A percentile compares a stretch with the other conserved stretches of the same genome.
Conservation (phyloP, 768 basidiomycete genomes). For the Lyophyllum shimeji region DNA sequence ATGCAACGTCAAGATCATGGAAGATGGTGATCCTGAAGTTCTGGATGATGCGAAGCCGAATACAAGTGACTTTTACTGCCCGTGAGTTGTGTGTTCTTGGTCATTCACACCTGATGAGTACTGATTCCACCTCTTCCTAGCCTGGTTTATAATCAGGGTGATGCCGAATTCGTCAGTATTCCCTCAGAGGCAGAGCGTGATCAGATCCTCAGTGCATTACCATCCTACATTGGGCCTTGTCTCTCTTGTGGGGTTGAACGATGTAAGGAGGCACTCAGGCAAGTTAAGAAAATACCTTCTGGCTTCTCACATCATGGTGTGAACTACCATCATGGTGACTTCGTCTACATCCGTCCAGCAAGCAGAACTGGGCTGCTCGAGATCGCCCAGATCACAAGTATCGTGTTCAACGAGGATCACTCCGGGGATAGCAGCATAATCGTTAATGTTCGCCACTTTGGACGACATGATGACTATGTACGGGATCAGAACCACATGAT, state of each 20-base stretch:
- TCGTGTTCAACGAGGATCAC: constrained; percentile 25
- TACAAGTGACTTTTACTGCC: constrained; percentile 54
- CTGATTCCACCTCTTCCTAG: constrained; percentile 29
- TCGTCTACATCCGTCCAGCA: constrained; percentile 51
- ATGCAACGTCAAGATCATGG: constrained; percentile 48
- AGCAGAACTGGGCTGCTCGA: constrained; percentile 32
- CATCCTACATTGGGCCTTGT: constrained; percentile 37
- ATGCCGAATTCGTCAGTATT: constrained; percentile 46
- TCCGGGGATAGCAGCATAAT: constrained; percentile 14
- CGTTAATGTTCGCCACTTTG: constrained; percentile 41
- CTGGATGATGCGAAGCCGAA: constrained; percentile 37
- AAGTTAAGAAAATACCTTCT: constrained; percentile 26
- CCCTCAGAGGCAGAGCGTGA: constrained; percentile 31
- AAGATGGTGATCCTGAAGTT: constrained; percentile 43
- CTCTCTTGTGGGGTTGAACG: constrained; percentile 44
- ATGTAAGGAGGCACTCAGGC: constrained; percentile 21
- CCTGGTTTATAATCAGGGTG: constrained; percentile 48
- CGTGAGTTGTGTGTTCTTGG: constrained; percentile 34
- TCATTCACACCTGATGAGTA: neutral
- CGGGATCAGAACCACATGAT: constrained; percentile 9
- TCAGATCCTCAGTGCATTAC: constrained; percentile 27
- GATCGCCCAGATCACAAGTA: constrained; percentile 55
- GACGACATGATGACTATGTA: constrained; percentile 43
- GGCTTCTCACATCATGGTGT: constrained; percentile 42
- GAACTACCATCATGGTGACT: constrained; percentile 59